These are phyloP conservation scores for Salvia splendens DNA, from an alignment of 257 asterid species.

Conservation along the genomic window DNA sequence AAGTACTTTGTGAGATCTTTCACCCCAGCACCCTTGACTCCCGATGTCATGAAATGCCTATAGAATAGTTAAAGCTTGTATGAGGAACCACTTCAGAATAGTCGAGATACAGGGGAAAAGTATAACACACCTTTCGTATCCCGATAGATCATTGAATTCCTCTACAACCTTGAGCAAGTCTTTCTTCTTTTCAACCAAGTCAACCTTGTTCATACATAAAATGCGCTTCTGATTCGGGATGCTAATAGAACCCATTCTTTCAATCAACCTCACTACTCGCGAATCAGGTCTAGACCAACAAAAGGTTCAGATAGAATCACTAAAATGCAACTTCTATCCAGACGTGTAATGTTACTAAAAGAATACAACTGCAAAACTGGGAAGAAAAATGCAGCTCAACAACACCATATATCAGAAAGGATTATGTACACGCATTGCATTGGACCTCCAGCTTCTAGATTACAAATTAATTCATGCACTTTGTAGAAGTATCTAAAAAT, in stretches of 20 bases:
- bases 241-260: conserved; percentile 79
- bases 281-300: conserved; percentile 72
- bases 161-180: conserved; percentile 68
- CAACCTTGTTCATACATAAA: conserved; percentile 88
- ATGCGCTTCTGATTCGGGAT: conserved; percentile 73
- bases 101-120: conserved; percentile 20
- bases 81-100: conserved; percentile 31
- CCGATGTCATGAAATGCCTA: conserved; percentile 85
- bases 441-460: conserved; percentile 18
- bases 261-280: conserved; percentile 88
- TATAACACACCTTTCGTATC: conserved; percentile 68
- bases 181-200: conserved; percentile 74
- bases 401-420: conserved; percentile 11
- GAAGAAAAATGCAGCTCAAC: conserved; percentile 7
- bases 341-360: conserved; percentile 22
- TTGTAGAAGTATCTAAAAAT: background rate
- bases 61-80: conserved; percentile 24
- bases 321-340: background rate
- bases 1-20: conserved; percentile 71
- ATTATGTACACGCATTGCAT: background rate
- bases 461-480: background rate
- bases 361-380: conserved; percentile 14
- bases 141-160: conserved; percentile 81
- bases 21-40: conserved; percentile 90
- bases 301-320: conserved; percentile 28